Conservation (phyloP, 1,284 basidiomycete genomes). For the Golubevia pallescens region DNA sequence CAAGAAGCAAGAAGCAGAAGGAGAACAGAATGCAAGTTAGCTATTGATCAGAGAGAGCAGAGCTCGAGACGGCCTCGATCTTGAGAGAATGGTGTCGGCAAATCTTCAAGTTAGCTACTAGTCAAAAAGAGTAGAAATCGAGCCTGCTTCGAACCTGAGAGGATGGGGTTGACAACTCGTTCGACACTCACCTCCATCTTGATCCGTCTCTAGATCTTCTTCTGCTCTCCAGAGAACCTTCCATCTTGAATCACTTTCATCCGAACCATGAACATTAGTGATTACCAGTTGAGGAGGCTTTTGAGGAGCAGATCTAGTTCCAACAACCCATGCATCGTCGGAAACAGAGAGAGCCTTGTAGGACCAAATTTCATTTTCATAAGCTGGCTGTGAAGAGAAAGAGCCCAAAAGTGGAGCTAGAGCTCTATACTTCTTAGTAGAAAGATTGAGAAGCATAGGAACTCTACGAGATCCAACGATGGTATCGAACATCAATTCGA, state of each 20-base stretch:
- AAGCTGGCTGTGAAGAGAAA: not conserved
- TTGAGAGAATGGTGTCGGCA: too few species aligned
- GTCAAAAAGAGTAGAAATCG: too few species aligned
- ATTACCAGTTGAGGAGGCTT: not conserved
- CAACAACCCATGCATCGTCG: not conserved
- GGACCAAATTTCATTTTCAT: not conserved
- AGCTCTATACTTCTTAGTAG: not conserved
- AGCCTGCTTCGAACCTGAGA: too few species aligned
- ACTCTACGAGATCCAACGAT: not conserved
- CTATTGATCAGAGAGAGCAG: too few species aligned
- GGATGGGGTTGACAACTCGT: too few species aligned
- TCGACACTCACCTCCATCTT: too few species aligned
- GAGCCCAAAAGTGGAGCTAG: not conserved
- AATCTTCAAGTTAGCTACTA: too few species aligned
- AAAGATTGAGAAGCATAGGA: not conserved
- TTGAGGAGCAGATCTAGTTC: not conserved
- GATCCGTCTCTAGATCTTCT: not conserved
- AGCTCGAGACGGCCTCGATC: too few species aligned
- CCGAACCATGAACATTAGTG: not conserved
- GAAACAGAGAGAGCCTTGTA: not conserved
- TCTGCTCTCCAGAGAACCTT: not conserved
- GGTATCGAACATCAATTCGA: not conserved
- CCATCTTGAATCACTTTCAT: not conserved
- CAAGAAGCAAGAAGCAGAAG: not conserved
- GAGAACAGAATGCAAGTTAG: too few species aligned